Evolutionary conservation across 768 basidiomycete species (phyloP), one percentile per base, ranked within the genome.

Genomic region (Pulveroboletus sp.): DNA sequence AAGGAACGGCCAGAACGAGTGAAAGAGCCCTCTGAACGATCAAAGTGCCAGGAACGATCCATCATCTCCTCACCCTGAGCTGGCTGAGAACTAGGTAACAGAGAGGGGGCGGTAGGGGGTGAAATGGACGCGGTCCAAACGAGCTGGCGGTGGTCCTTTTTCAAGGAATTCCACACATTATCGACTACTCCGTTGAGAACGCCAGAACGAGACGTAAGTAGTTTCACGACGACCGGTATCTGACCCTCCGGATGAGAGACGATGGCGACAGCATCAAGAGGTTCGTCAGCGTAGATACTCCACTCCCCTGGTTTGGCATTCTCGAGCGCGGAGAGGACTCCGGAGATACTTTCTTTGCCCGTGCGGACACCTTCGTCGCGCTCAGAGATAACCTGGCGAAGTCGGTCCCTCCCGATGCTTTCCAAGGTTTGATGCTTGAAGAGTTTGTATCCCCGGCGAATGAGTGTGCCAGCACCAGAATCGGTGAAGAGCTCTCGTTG

Each of bases 401-500:
- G 86, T 47, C 94, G 83, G 70, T 98, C 95, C 19, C 93, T 85
- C 22, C 94, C 95, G 42, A 97, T 81, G 36, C 79, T 78, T 39
- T 92, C 88, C 60, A 97, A 77, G 50, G 78, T 81, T 50, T 74
- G 71, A 58, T 96, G 86, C 71, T 89, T 93, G 83, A 93, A 90
- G 45, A 99, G 86, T 71, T 93, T 97, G 81, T 98, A 96, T 13
- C 96, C 96, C 30, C 96, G 85, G 52, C 96, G 91, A 63, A 99
- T 94, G 62, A 99, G 89, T 1, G 96, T 98, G 17, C 96, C 96
- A 9, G 96, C 96, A 42, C 96, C 96, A 43, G 83, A 90, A 65
- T 99, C 96, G 42, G 96, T 99, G 75, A 99, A 99, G 39, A 98
- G 85, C 71, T 99, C 96, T 70, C 93, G 94, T 70, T 99, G 96